These are phyloP conservation scores for Colletotrichum acutatum DNA, from an alignment of 2,329 filamentous ascomycete species.

Conservation along the genomic window DNA sequence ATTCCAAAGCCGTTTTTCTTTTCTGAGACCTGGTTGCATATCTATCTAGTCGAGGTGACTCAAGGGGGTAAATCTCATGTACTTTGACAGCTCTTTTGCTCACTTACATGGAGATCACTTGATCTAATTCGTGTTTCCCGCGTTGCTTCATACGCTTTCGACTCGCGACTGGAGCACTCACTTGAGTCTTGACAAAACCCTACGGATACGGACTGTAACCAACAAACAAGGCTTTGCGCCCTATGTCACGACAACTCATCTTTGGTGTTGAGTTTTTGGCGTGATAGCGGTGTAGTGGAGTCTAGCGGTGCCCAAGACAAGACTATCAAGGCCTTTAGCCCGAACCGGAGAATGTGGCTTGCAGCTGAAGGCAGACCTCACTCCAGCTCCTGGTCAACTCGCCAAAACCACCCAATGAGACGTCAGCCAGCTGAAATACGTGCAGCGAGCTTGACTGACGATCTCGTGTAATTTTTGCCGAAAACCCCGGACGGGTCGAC, in stretches of 20 bases:
- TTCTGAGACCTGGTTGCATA: not conserved
- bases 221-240: not conserved
- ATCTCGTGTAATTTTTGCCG: slow-evolving; percentile 2
- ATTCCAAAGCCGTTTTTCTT: not conserved
- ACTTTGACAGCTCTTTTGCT: not conserved
- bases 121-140: not conserved
- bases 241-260: slow-evolving; percentile 6
- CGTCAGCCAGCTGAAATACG: slow-evolving; percentile 3
- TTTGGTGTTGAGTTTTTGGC: slow-evolving; percentile 7
- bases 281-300: slow-evolving; percentile 31
- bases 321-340: slow-evolving; percentile 32
- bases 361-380: slow-evolving; percentile 33
- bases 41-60: not conserved
- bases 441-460: slow-evolving; percentile 2
- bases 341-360: slow-evolving; percentile 33
- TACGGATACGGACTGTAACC: not conserved
- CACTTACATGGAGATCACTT: not conserved
- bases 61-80: not conserved
- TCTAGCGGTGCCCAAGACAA: slow-evolving; percentile 24
- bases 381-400: slow-evolving; percentile 21
- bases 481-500: not conserved
- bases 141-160: not conserved
- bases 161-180: not conserved
- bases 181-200: not conserved
- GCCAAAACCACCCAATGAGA: slow-evolving; percentile 28